Base-by-base conservation (phyloP, 179 eudicot genomes). In the Camellia oleifera region DNA sequence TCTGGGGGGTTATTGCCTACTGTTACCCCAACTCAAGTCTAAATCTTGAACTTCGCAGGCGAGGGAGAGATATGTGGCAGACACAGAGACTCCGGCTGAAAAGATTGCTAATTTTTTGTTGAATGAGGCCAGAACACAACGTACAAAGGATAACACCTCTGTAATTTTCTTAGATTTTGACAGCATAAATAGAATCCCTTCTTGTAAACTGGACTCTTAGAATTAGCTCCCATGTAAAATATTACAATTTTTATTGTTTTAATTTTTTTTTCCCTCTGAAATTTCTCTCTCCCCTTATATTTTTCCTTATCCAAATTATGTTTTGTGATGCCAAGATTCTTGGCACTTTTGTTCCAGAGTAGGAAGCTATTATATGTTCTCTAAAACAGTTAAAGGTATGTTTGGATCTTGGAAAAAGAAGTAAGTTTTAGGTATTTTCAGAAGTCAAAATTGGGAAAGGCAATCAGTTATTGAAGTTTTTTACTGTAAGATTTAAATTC, bases 71-170 rank as follows among this genome's bases (percentile, higher is more conserved):
- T 77, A 81, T 76, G 74, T 79, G 9, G 60, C 73, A 18, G 90
- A 87, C 48, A 77, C 48, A 78, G 88, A 89, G 80, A 87, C 77
- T 69, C 80, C 86, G 4, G 97, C 95, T 7, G 92, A 92, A 82
- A 90, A 86, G 87, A 84, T 94, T 52, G 99, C 98, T 4, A 86
- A 85, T 50, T 32, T 67, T 76, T 86, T 97, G 91, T 79, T 97
- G 88, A 88, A 79, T 17, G 98, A 94, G 88, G 99, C 99, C 74
- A 90, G 91, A 86, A 77, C 88, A 75, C 86, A 85, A 84, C 93
- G 97, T 72, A 94, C 99, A 32, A 97, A 93, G 88, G 99, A 97
- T 80, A 97, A 97, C 77, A 97, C 98, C 42, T 91, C 99, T 44
- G 78, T 97, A 81, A 86, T 97, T 81, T 94, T 86, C 83, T 82